These are phyloP conservation scores for Colletotrichum sp. DNA, from an alignment of 2,329 filamentous ascomycete genomes.

Conservation along the genomic window DNA sequence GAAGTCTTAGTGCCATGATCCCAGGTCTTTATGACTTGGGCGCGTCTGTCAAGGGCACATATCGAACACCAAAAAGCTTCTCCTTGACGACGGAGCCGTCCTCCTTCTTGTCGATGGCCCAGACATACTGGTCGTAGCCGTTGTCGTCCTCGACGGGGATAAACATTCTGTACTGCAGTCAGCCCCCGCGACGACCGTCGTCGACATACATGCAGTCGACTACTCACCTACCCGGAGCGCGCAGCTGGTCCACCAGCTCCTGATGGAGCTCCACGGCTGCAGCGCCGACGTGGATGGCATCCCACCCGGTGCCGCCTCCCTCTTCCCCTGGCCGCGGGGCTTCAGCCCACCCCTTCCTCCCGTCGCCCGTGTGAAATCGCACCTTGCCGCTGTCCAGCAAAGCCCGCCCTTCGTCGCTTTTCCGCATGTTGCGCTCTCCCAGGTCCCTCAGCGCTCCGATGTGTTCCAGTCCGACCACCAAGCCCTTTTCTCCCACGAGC, in stretches of 20 bases:
- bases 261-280: constrained; percentile 77
- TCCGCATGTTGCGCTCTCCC: constrained; percentile 69
- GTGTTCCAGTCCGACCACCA: constrained; percentile 78
- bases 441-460: constrained; percentile 68
- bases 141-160: constrained; percentile 70
- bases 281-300: constrained; percentile 95
- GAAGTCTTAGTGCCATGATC: not conserved
- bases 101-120: constrained; percentile 74
- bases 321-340: constrained; percentile 45
- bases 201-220: not conserved
- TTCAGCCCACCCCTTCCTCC: constrained; percentile 67
- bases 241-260: constrained; percentile 77
- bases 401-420: constrained; percentile 60
- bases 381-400: constrained; percentile 71
- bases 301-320: constrained; percentile 67
- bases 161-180: constrained; percentile 63
- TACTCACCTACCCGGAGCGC: constrained; percentile 70
- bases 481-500: constrained; percentile 60
- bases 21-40: constrained; percentile 38
- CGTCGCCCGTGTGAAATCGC: constrained; percentile 77
- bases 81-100: constrained; percentile 65
- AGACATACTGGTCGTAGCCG: constrained; percentile 67
- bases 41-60: constrained; percentile 79
- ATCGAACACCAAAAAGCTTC: constrained; percentile 73
- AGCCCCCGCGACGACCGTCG: not conserved